phyloP scores from a whole-genome alignment of 2,329 filamentous ascomycete genomes.

The Lachnum nothofagi region DNA sequence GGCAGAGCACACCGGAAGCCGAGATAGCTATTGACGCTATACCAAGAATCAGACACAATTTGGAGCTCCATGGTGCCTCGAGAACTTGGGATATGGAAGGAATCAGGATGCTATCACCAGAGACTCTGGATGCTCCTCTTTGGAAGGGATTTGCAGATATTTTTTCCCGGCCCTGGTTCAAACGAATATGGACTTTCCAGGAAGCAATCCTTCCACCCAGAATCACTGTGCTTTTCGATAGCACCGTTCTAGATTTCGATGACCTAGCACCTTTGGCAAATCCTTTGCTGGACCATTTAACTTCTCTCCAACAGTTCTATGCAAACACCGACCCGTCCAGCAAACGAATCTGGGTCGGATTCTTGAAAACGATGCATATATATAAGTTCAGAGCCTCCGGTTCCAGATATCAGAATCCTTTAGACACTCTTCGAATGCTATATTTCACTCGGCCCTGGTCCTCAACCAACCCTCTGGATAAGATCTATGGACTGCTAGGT shows the following conservation, averaged over 20 bases:
- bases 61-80: neutral
- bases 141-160: constrained; percentile 1
- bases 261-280: neutral
- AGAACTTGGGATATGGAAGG: neutral
- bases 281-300: constrained; percentile 2
- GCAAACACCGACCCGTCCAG: neutral
- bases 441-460: constrained; percentile 1
- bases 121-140: neutral
- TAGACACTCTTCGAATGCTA: neutral
- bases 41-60: neutral
- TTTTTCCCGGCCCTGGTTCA: constrained; percentile 3
- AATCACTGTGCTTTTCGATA: constrained; percentile 1
- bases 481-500: constrained; percentile 6
- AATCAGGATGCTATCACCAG: neutral
- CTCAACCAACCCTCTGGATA: constrained; percentile 2
- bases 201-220: neutral
- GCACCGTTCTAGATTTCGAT: neutral
- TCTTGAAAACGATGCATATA: neutral
- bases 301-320: neutral
- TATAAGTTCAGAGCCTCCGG: neutral
- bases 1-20: neutral
- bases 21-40: neutral
- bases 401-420: neutral
- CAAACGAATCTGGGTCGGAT: neutral
- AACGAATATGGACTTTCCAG: constrained; percentile 6